Evolutionary conservation across 495 filamentous ascomycete species (phyloP).

Genomic region (Neurospora discreta): DNA sequence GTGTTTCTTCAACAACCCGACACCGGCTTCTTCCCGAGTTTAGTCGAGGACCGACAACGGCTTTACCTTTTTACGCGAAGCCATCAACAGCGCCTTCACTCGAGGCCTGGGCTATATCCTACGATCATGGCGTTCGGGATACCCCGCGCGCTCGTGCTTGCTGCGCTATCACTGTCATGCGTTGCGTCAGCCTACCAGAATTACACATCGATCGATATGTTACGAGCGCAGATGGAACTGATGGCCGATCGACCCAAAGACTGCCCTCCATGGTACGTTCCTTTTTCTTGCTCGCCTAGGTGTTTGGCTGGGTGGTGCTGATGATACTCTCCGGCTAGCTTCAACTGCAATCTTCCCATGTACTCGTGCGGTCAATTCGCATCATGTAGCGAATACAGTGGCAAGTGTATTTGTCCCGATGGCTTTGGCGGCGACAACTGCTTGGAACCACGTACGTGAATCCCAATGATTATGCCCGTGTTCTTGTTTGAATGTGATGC

Average conservation of each 20-base stretch:
- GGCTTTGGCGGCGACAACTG: slow-evolving; percentile 94
- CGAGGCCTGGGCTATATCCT: slow-evolving; percentile 4
- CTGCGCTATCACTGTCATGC: slow-evolving; percentile 31
- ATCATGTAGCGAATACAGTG: slow-evolving; percentile 72
- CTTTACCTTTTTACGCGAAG: neutral
- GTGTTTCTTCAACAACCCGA: neutral
- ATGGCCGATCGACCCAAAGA: slow-evolving; percentile 44
- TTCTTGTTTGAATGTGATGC: neutral
- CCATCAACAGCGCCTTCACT: neutral
- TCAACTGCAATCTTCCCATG: slow-evolving; percentile 92
- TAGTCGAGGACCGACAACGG: neutral
- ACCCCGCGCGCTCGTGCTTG: slow-evolving; percentile 22
- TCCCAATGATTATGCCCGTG: neutral
- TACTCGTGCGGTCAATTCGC: slow-evolving; percentile 86
- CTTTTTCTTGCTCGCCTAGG: neutral
- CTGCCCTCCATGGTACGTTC: slow-evolving; percentile 52
- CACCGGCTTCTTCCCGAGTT: neutral
- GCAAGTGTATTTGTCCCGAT: slow-evolving; percentile 81
- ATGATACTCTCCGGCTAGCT: slow-evolving; percentile 38
- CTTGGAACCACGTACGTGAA: slow-evolving; percentile 52
- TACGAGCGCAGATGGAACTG: slow-evolving; percentile 39
- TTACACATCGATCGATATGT: slow-evolving; percentile 37
- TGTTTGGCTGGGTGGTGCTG: slow-evolving; percentile 7
- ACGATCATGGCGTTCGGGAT: slow-evolving; percentile 28
- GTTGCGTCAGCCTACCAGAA: slow-evolving; percentile 31